These are phyloP conservation scores for Letharia columbiana DNA, from an alignment of 495 filamentous ascomycete species.

Conservation along the genomic window DNA sequence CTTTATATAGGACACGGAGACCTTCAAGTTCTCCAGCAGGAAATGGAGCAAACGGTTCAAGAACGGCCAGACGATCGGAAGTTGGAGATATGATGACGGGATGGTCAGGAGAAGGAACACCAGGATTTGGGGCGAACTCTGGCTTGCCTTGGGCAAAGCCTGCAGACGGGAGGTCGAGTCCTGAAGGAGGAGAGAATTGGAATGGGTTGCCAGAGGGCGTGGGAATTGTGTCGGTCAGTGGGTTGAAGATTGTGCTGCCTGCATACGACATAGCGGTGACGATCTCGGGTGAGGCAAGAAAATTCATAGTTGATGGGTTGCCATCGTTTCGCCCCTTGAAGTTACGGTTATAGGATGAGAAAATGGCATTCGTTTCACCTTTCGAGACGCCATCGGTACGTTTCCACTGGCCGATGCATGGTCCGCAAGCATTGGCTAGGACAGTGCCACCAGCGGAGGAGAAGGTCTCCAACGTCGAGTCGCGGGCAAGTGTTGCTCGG, in stretches of 20 bases:
- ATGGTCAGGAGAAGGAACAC: conserved; percentile 55
- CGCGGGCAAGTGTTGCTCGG: conserved; percentile 80
- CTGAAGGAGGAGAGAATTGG: conserved; percentile 74
- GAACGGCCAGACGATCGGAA: conserved; percentile 77
- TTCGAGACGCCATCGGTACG: conserved; percentile 74
- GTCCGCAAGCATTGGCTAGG: conserved; percentile 91
- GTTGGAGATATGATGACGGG: conserved; percentile 69
- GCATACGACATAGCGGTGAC: conserved; percentile 94
- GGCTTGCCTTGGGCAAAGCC: conserved; percentile 78
- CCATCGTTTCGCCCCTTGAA: conserved; percentile 96
- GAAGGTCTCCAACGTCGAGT: conserved; percentile 78
- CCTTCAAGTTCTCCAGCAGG: conserved; percentile 62
- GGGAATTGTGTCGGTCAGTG: conserved; percentile 73
- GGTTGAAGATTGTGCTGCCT: conserved; percentile 91
- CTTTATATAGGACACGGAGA: conserved; percentile 81
- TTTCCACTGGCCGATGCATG: conserved; percentile 95
- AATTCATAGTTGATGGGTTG: conserved; percentile 95
- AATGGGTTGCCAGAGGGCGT: conserved; percentile 78
- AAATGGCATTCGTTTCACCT: conserved; percentile 86
- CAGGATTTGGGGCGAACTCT: conserved; percentile 61
- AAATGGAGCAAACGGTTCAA: conserved; percentile 87
- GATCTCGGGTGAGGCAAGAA: conserved; percentile 89
- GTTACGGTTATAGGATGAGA: conserved; percentile 97
- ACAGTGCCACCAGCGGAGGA: conserved; percentile 79
- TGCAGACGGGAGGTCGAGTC: conserved; percentile 62